Evolutionary conservation across 106 monocot species (phyloP), one percentile per base, ranked within the genome.

Genomic region (Iris macrosiphon): DNA sequence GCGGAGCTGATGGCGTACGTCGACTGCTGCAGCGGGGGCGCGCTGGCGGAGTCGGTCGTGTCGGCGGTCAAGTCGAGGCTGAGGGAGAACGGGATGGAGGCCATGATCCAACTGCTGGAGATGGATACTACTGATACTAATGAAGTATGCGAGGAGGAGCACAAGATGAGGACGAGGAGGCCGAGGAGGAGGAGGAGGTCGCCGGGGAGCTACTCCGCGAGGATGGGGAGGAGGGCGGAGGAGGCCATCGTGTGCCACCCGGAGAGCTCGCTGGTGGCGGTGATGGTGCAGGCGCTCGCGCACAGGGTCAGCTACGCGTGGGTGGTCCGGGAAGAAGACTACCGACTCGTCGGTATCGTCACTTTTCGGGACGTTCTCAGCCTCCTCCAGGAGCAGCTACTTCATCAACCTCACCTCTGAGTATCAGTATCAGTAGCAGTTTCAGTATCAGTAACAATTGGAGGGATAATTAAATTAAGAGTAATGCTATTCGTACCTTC

Each of bases 221-320:
- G 75, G 61, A 71, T 75, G 71, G 73, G 83, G 33, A 31, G 79
- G 49, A 29, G 42, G 48, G 31, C 57, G 38, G 79, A 83, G 72
- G 88, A 88, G 57, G 72, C 79, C 24, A 75, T 88, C 27, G 75
- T 75, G 34, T 81, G 80, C 57, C 75, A 71, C 31, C 66, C 59
- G 27, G 51, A 57, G 57, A 90, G 89, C 65, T 90, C 89, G 34
- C 70, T 90, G 40, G 71, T 81, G 73, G 89, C 84, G 25, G 89
- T 85, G 22, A 68, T 90, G 89, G 57, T 81, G 16, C 89, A 85
- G 74, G 85, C 89, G 4, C 31, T 90, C 52, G 84, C 81, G 0
- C 84, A 85, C 57, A 72, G 84, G 1, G 84, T 81, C 15, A 62
- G 68, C 50, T 81, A 85, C 55, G 70, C 85, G 43, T 90, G 89